A percentile compares a stretch with the other conserved stretches of the same genome.
Conservation (phyloP, 345 rosid species). For the Noccaea bulbosa region DNA sequence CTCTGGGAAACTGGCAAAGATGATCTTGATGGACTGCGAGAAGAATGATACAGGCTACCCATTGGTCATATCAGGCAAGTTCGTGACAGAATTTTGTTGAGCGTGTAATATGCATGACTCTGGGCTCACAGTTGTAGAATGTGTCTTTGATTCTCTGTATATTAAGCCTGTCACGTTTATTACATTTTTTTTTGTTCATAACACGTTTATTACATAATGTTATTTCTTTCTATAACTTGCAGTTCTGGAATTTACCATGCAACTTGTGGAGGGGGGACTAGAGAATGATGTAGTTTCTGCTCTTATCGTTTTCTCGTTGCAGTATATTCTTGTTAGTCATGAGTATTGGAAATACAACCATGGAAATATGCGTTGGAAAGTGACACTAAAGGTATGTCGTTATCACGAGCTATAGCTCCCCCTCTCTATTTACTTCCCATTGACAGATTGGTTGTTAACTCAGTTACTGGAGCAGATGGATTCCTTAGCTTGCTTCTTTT, state of each 20-base stretch:
- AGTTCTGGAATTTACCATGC: slow-evolving; percentile 83
- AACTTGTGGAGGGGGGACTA: slow-evolving; percentile 74
- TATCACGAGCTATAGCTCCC: slow-evolving; percentile 11
- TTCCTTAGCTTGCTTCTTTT: slow-evolving; percentile 6
- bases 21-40: slow-evolving; percentile 79
- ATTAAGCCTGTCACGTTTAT: slow-evolving; percentile 7
- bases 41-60: slow-evolving; percentile 71
- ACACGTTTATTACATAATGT: slow-evolving; percentile 20
- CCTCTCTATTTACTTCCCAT: slow-evolving; percentile 9
- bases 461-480: slow-evolving; percentile 25
- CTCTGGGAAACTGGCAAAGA: slow-evolving; percentile 83
- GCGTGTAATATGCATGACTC: slow-evolving; percentile 19
- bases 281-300: slow-evolving; percentile 70
- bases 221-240: slow-evolving; percentile 48
- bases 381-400: slow-evolving; percentile 68
- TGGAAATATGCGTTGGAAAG: slow-evolving; percentile 72
- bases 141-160: slow-evolving; percentile 19
- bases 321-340: slow-evolving; percentile 81
- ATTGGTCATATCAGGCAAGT: slow-evolving; percentile 79
- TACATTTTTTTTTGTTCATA: neutral
- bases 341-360: slow-evolving; percentile 82
- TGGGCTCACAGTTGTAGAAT: too few species aligned
- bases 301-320: slow-evolving; percentile 73
- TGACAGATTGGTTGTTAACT: slow-evolving; percentile 5
- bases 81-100: slow-evolving; percentile 20